Base-by-base conservation (phyloP, 2,329 filamentous ascomycete genomes). In the Aspergillus novofumigatus region DNA sequence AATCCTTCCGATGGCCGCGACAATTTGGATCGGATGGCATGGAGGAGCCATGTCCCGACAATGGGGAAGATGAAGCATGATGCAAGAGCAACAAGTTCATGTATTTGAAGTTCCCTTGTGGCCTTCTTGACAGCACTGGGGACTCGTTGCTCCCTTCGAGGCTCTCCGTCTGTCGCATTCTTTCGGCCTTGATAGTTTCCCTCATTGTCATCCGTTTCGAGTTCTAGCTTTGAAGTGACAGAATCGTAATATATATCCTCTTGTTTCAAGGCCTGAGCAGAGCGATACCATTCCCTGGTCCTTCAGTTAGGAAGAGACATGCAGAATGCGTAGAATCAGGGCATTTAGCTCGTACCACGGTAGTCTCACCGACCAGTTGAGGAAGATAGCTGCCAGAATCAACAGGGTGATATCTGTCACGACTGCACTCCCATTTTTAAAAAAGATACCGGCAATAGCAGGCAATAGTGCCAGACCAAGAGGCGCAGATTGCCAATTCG, bases 311-410 rank as follows among this genome's bases (percentile, higher is more conserved):
- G 61, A 55, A 38, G 21, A 53, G 45, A 45, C 7, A 17, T 25
- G 10, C 20, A 17, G 25, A 51, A 49, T 42, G 21, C 20, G 21
- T 57, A 54, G 52, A 57, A 54, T 45, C 51, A 55, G 54, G n/a
- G n/a, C 45, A 35, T 51, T 58, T 53, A 20, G 53, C 47, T 65
- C 83, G 70, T 78, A 92, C 92, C 93, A 97, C 65, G 93, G 93
- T 63, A 94, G 80, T 55, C 91, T 88, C 47, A 97, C 88, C 51
- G 90, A 92, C 91, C 92, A 97, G 71, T 96, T 92, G 60, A 97
- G 79, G 67, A 97, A 95, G 48, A 97, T 83, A 4, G 88, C 90
- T 2, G 90, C 90, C 59, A 97, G 75, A 2, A 83, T 86, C 32
- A 97, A 77, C 35, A 97, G 79, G 65, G 94, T 88, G 28, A 96